Percentiles rank a stretch among this genome's conserved stretches.
Evolutionary conservation across 2,329 filamentous ascomycete species (phyloP).

Genomic region (Cladosporium phlei): DNA sequence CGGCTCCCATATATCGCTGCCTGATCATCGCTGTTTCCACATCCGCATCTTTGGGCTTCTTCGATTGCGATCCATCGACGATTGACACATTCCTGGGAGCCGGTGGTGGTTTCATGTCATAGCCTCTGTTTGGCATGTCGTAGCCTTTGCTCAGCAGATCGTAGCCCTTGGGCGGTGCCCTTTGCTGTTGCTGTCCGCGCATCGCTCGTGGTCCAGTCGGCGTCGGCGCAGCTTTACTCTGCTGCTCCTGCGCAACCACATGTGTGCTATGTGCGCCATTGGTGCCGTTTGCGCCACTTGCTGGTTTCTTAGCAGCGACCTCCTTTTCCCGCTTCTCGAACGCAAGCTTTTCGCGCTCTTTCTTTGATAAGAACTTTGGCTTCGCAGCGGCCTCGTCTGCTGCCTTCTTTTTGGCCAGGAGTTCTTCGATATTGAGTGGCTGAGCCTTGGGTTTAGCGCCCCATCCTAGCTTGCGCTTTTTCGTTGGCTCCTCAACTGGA

Average conservation of each 20-base stretch:
- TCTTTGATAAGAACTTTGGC: slow-evolving; percentile 81
- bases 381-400: slow-evolving; percentile 79
- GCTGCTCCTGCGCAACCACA: slow-evolving; percentile 61
- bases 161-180: too few relatives aligned
- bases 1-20: slow-evolving; percentile 84
- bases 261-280: slow-evolving; percentile 17
- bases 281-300: slow-evolving; percentile 10
- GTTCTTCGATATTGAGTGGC: slow-evolving; percentile 78
- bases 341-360: slow-evolving; percentile 73
- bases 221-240: slow-evolving; percentile 54
- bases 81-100: slow-evolving; percentile 40
- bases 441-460: slow-evolving; percentile 38
- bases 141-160: too few relatives aligned
- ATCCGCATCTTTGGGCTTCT: slow-evolving; percentile 49
- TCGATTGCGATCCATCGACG: slow-evolving; percentile 24
- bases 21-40: slow-evolving; percentile 71
- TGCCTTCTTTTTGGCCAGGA: slow-evolving; percentile 78
- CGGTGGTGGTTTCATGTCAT: slow-evolving; percentile 50
- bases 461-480: slow-evolving; percentile 54
- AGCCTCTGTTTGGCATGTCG: slow-evolving; percentile 44
- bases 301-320: slow-evolving; percentile 10
- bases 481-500: neutral
- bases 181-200: slow-evolving; percentile 31
- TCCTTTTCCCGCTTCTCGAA: slow-evolving; percentile 73
- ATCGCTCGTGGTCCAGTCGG: slow-evolving; percentile 49